These are phyloP conservation scores for Suillus weaverae DNA, from an alignment of 768 basidiomycete species.

Conservation along the genomic window DNA sequence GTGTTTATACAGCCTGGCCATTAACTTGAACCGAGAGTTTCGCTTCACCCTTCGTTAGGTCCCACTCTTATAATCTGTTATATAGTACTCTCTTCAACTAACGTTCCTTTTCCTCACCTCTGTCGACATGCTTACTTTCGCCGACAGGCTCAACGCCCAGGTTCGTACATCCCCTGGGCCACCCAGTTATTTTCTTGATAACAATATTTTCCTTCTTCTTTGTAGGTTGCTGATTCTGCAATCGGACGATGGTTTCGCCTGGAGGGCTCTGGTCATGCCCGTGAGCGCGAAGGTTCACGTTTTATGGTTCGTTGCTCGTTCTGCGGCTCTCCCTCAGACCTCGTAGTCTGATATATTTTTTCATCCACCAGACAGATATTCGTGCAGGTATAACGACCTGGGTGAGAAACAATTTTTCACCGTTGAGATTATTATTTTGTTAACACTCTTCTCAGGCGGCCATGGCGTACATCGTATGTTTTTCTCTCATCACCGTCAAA, in stretches of 20 bases:
- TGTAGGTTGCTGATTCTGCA: slow-evolving; percentile 39
- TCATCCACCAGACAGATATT: slow-evolving; percentile 59
- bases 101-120: slow-evolving; percentile 19
- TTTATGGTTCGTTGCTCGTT: slow-evolving; percentile 46
- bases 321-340: slow-evolving; percentile 10
- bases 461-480: slow-evolving; percentile 8
- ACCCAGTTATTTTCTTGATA: not conserved
- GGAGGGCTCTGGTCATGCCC: slow-evolving; percentile 67
- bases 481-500: not conserved
- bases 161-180: slow-evolving; percentile 19
- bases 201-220: slow-evolving; percentile 4
- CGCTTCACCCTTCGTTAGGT: slow-evolving; percentile 1
- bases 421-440: slow-evolving; percentile 14
- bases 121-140: slow-evolving; percentile 37
- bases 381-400: slow-evolving; percentile 81
- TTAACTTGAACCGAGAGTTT: not conserved
- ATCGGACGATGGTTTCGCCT: slow-evolving; percentile 70
- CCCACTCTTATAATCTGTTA: slow-evolving; percentile 14
- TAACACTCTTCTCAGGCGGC: not conserved
- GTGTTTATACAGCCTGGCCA: not conserved
- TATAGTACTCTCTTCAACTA: slow-evolving; percentile 17
- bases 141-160: slow-evolving; percentile 44
- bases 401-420: slow-evolving; percentile 43
- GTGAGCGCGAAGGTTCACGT: slow-evolving; percentile 61
- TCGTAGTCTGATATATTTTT: not conserved